phyloP scores from a whole-genome alignment of 2,329 filamentous ascomycete genomes.

The Sporothrix phasma region DNA sequence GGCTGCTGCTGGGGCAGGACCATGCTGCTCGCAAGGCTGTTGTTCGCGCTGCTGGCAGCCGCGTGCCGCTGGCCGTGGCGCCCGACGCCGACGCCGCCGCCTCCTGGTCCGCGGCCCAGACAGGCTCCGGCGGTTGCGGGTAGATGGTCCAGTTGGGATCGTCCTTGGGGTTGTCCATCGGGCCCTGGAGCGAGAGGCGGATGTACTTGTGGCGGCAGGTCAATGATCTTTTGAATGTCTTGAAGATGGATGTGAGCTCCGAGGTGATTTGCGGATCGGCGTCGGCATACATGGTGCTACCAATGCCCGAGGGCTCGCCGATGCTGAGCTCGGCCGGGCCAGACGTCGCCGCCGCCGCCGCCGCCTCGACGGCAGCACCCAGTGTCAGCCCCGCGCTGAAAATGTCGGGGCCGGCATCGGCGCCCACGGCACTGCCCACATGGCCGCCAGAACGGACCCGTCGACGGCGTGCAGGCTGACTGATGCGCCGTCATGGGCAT shows the following conservation, averaged over 20 bases:
- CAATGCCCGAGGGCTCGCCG: slow-evolving; percentile 47
- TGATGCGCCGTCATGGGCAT: slow-evolving; percentile 8
- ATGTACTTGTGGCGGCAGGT: slow-evolving; percentile 86
- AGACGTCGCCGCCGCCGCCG: slow-evolving; percentile 17
- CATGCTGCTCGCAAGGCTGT: slow-evolving; percentile 40
- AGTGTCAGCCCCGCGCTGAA: slow-evolving; percentile 15
- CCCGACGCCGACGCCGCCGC: slow-evolving; percentile 17
- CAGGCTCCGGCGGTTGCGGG: slow-evolving; percentile 80
- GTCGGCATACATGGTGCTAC: slow-evolving; percentile 57
- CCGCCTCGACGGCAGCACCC: neutral
- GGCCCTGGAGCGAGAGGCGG: slow-evolving; percentile 68
- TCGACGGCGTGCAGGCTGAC: slow-evolving; percentile 10
- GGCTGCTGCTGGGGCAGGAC: slow-evolving; percentile 28
- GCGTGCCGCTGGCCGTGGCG: slow-evolving; percentile 20
- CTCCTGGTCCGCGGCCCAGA: slow-evolving; percentile 58
- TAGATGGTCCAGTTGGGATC: slow-evolving; percentile 78
- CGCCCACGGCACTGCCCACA: slow-evolving; percentile 16
- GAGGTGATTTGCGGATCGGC: slow-evolving; percentile 71
- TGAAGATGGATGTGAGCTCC: slow-evolving; percentile 78
- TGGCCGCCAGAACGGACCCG: slow-evolving; percentile 14
- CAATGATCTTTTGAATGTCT: slow-evolving; percentile 79
- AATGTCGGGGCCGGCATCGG: slow-evolving; percentile 16
- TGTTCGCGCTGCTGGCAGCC: slow-evolving; percentile 29
- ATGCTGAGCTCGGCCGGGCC: slow-evolving; percentile 26
- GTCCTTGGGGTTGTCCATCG: slow-evolving; percentile 81